Conservation (phyloP, 805 yeast species). For the Starmerella apis region DNA sequence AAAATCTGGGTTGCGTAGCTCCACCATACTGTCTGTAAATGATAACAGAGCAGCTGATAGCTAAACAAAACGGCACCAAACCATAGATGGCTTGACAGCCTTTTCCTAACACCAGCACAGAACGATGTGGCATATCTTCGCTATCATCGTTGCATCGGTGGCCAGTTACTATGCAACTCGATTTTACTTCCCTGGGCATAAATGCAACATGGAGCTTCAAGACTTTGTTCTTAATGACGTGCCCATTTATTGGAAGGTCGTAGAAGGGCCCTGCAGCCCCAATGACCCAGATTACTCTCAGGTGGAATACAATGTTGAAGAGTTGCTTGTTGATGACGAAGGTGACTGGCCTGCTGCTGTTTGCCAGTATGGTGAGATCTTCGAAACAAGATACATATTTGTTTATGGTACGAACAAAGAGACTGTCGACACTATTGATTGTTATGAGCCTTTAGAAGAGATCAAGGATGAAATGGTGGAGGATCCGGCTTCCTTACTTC, state of each 20-base stretch:
- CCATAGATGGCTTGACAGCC: not conserved
- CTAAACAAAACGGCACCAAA: not conserved
- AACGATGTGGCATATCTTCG: slow-evolving; percentile 1
- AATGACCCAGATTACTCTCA: slow-evolving; percentile 15
- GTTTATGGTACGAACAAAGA: slow-evolving; percentile 18
- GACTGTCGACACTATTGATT: slow-evolving; percentile 17
- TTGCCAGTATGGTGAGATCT: slow-evolving; percentile 9
- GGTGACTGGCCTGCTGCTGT: slow-evolving; percentile 14
- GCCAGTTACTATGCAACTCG: slow-evolving; percentile 12
- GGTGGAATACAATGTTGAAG: slow-evolving; percentile 12
- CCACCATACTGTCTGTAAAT: not conserved
- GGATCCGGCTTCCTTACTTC: not conserved
- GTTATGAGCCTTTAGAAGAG: slow-evolving; percentile 11
- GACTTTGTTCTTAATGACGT: slow-evolving; percentile 16
- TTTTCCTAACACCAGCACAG: not conserved
- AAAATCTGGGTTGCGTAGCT: not conserved
- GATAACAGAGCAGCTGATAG: slow-evolving; percentile 1
- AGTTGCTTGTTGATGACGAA: slow-evolving; percentile 1
- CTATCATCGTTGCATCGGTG: not conserved
- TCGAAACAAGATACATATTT: slow-evolving; percentile 6
- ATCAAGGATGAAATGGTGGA: slow-evolving; percentile 12
- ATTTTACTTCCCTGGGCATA: not conserved
- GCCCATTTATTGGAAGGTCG: slow-evolving; percentile 20
- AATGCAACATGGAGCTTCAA: slow-evolving; percentile 17
- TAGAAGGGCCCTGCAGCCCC: slow-evolving; percentile 12